Percentiles rank a stretch among this genome's conserved stretches.
phyloP scores from a whole-genome alignment of 129 eudicot genomes.

The Flaveria sonorensis region DNA sequence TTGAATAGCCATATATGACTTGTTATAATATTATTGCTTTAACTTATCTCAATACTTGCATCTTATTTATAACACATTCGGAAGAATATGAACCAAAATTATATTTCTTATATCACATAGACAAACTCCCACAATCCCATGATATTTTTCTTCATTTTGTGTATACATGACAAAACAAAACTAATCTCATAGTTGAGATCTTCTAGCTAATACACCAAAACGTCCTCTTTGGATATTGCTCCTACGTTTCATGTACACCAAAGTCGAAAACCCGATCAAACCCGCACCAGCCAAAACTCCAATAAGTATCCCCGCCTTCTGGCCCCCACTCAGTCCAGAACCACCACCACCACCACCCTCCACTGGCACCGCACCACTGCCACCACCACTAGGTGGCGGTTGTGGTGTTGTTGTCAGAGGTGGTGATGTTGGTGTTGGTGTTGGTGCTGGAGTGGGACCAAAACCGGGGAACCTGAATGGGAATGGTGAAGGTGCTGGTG shows the following conservation, averaged over 20 bases:
- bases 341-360: conserved; percentile 23
- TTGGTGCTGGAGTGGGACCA: conserved; percentile 23
- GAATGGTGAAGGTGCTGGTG: background rate
- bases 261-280: conserved; percentile 38
- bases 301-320: conserved; percentile 50
- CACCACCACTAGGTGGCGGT: conserved; percentile 11
- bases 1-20: too few relatives aligned
- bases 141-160: background rate
- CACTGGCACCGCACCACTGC: conserved; percentile 4
- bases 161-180: background rate
- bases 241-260: conserved; percentile 53
- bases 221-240: conserved; percentile 41
- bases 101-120: background rate
- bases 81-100: background rate
- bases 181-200: conserved; percentile 23
- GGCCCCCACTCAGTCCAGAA: conserved; percentile 52
- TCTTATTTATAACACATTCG: background rate
- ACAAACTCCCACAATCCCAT: background rate
- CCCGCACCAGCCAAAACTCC: conserved; percentile 57
- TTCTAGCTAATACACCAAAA: conserved; percentile 35
- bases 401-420: background rate
- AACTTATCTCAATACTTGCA: background rate
- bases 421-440: background rate
- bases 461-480: background rate
- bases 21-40: too few relatives aligned